Percentiles rank a stretch among this genome's conserved stretches.
Evolutionary conservation across 2,329 filamentous ascomycete species (phyloP).

Genomic region (Rhynchosporium secalis): DNA sequence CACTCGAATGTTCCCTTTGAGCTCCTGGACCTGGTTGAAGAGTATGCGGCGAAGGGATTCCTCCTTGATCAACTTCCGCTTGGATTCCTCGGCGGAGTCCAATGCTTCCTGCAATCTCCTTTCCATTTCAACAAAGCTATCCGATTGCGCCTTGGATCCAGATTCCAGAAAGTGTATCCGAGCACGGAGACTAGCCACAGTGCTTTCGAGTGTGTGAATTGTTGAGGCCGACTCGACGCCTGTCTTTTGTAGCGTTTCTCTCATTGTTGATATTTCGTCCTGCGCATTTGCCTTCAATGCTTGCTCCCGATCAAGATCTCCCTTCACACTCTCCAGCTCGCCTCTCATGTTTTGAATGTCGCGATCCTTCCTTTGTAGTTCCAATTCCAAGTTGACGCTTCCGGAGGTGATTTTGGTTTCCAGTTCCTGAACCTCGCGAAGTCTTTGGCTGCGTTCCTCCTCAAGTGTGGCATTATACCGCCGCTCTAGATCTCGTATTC

Average conservation of each 20-base stretch:
- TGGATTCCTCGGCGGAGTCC: slow-evolving; percentile 65
- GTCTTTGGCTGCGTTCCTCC: slow-evolving; percentile 58
- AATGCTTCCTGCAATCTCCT: slow-evolving; percentile 76
- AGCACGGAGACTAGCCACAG: slow-evolving; percentile 72
- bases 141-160: slow-evolving; percentile 83
- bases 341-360: slow-evolving; percentile 53
- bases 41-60: slow-evolving; percentile 87
- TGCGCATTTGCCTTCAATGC: slow-evolving; percentile 42
- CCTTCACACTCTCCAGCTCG: slow-evolving; percentile 48
- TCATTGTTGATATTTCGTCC: slow-evolving; percentile 52
- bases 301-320: slow-evolving; percentile 62
- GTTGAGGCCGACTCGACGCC: slow-evolving; percentile 61
- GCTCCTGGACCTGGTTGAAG: slow-evolving; percentile 96
- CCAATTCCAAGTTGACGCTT: slow-evolving; percentile 39
- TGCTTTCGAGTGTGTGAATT: slow-evolving; percentile 69
- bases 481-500: slow-evolving; percentile 38
- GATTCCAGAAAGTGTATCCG: slow-evolving; percentile 89
- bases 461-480: slow-evolving; percentile 55
- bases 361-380: slow-evolving; percentile 48
- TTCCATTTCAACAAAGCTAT: slow-evolving; percentile 81
- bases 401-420: slow-evolving; percentile 53
- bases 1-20: slow-evolving; percentile 97
- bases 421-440: slow-evolving; percentile 66
- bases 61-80: slow-evolving; percentile 83
- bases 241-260: slow-evolving; percentile 43